phyloP scores from a whole-genome alignment of 1,284 basidiomycete species.

The Cryptococcus sp. region DNA sequence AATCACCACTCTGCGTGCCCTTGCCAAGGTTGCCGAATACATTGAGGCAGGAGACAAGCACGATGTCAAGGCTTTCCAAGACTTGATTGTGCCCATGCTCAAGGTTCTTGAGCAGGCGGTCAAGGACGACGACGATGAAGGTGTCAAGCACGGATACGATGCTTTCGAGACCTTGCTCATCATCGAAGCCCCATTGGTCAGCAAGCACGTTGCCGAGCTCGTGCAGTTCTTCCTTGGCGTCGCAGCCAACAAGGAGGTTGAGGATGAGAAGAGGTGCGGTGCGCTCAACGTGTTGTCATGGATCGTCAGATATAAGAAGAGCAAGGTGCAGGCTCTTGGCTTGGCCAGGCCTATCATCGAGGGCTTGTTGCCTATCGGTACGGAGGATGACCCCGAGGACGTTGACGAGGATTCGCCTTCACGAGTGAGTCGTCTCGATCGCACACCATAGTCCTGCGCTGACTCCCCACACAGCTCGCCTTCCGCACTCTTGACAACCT shows the following conservation, averaged over 20 bases:
- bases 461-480: conserved; percentile 64
- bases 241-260: conserved; percentile 77
- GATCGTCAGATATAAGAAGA: conserved; percentile 97
- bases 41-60: conserved; percentile 84
- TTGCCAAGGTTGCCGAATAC: conserved; percentile 92
- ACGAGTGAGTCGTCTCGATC: conserved; percentile 61
- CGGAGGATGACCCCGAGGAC: conserved; percentile 85
- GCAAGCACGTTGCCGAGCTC: conserved; percentile 84
- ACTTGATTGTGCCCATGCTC: conserved; percentile 85
- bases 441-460: conserved; percentile 9
- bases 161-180: conserved; percentile 95
- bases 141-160: conserved; percentile 88
- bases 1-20: conserved; percentile 83
- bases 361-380: conserved; percentile 90
- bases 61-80: conserved; percentile 88
- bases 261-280: conserved; percentile 82
- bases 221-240: conserved; percentile 86
- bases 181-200: conserved; percentile 88
- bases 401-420: conserved; percentile 79
- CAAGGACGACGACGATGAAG: conserved; percentile 76
- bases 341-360: conserved; percentile 86
- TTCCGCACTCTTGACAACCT: conserved; percentile 94
- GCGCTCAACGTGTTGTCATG: conserved; percentile 93
- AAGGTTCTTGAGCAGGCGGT: conserved; percentile 85
- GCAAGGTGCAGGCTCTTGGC: conserved; percentile 84